phyloP scores from a whole-genome alignment of 345 rosid species.

The Lumnitzera racemosa region DNA sequence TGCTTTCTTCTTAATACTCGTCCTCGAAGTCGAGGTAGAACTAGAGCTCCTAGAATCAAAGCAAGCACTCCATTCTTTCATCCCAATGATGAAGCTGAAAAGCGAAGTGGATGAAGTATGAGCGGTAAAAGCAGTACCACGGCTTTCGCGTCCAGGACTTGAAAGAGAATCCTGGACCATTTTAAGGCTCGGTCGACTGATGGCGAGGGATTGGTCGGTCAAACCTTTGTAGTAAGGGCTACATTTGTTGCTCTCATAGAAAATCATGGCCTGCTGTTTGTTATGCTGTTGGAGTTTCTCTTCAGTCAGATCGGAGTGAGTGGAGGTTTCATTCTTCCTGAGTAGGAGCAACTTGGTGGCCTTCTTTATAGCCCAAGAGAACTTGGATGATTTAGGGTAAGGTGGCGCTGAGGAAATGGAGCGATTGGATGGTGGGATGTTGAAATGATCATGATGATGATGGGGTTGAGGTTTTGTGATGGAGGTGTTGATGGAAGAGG shows the following conservation, averaged over 20 bases:
- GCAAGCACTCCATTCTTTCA: slow-evolving; percentile 33
- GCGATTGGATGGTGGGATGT: no score
- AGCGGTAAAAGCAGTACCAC: slow-evolving; percentile 13
- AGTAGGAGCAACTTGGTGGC: neutral
- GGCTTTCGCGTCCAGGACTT: slow-evolving; percentile 42
- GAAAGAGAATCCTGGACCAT: neutral
- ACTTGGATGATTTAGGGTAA: no score
- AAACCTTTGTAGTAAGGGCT: slow-evolving; percentile 57
- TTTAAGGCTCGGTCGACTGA: no score
- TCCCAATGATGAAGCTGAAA: slow-evolving; percentile 22
- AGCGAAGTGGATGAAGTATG: slow-evolving; percentile 20
- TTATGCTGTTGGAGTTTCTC: slow-evolving; percentile 41
- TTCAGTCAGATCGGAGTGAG: slow-evolving; percentile 27
- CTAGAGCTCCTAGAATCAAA: neutral
- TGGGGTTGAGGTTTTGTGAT: no score
- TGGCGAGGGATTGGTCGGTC: slow-evolving; percentile 30
- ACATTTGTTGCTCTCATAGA: slow-evolving; percentile 21
- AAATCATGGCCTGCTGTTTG: slow-evolving; percentile 15
- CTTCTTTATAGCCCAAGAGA: no score
- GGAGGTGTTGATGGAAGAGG: no score
- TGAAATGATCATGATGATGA: no score
- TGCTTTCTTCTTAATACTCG: slow-evolving; percentile 2
- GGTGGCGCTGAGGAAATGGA: no score
- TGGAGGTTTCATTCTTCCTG: slow-evolving; percentile 3
- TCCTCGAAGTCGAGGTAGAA: no score